Conservation (phyloP, 495 filamentous ascomycete species). For the Pyrenula aspistea region DNA sequence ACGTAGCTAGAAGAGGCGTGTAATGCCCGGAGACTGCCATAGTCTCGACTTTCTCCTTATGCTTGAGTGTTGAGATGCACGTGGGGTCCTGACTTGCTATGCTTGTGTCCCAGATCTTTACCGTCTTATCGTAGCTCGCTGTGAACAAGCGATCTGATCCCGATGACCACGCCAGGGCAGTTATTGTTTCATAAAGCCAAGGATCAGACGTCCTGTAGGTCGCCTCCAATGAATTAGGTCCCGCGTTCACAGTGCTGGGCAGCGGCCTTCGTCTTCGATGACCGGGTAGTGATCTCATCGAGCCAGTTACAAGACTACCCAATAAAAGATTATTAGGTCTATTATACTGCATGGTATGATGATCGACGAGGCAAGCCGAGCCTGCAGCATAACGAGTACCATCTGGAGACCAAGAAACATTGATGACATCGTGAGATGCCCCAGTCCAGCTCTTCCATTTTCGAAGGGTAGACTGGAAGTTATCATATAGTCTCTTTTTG, state of each 20-base stretch:
- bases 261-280: conserved; percentile 53
- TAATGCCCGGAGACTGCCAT: conserved; percentile 43
- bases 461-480: not conserved
- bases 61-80: conserved; percentile 41
- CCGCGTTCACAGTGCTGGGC: conserved; percentile 36
- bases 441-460: conserved; percentile 34
- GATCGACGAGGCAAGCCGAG: conserved; percentile 61
- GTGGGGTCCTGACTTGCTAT: conserved; percentile 13
- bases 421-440: conserved; percentile 37
- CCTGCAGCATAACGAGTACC: conserved; percentile 43
- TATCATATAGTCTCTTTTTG: not conserved
- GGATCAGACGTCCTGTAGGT: conserved; percentile 20
- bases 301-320: conserved; percentile 44
- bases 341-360: conserved; percentile 75
- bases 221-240: not conserved
- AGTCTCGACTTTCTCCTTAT: conserved; percentile 59
- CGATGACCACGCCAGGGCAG: conserved; percentile 56
- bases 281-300: conserved; percentile 53
- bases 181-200: conserved; percentile 68
- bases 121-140: conserved; percentile 66
- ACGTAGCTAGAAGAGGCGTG: conserved; percentile 37
- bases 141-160: conserved; percentile 50
- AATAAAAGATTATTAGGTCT: conserved; percentile 63
- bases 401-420: conserved; percentile 36
- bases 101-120: conserved; percentile 60